Conservation (phyloP, 2,329 filamentous ascomycete species). For the Teratosphaeria nubilosa region DNA sequence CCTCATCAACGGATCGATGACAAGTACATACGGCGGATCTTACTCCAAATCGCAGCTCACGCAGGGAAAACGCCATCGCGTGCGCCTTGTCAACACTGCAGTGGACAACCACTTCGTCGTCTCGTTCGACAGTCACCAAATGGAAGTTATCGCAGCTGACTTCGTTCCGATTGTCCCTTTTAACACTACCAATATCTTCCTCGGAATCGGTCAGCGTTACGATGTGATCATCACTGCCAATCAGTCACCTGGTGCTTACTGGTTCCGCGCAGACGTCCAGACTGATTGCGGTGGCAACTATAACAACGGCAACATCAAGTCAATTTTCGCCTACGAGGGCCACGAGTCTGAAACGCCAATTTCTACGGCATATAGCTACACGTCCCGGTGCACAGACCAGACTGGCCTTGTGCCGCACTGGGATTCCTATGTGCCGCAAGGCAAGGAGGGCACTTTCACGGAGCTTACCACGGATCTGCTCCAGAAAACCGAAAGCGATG, state of each 20-base stretch:
- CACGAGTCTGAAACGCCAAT: conserved; percentile 19
- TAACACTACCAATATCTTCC: conserved; percentile 20
- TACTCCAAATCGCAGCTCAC: conserved; percentile 24
- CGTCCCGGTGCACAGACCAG: conserved; percentile 34
- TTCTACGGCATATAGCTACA: conserved; percentile 22
- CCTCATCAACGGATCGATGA: conserved; percentile 32
- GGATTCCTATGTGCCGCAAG: conserved; percentile 25
- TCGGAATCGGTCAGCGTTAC: conserved; percentile 33
- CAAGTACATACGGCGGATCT: conserved; percentile 22
- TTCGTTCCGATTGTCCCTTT: conserved; percentile 28
- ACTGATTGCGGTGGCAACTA: conserved; percentile 24
- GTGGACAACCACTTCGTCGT: conserved; percentile 35
- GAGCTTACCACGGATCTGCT: conserved; percentile 21
- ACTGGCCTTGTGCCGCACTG: conserved; percentile 29
- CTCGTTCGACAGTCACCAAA: conserved; percentile 25
- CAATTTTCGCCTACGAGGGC: conserved; percentile 33
- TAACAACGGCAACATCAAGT: conserved; percentile 21
- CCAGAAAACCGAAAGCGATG: conserved; percentile 19
- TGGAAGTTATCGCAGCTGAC: conserved; percentile 28
- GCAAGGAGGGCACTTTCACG: conserved; percentile 19
- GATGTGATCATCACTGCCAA: conserved; percentile 31
- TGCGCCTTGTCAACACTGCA: conserved; percentile 38
- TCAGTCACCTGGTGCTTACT: conserved; percentile 24
- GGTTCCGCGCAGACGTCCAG: conserved; percentile 25
- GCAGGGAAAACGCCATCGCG: conserved; percentile 31